Percentiles rank a stretch among this genome's conserved stretches.
Conservation (phyloP, 1,284 basidiomycete species). For the Apiotrichum sp. region DNA sequence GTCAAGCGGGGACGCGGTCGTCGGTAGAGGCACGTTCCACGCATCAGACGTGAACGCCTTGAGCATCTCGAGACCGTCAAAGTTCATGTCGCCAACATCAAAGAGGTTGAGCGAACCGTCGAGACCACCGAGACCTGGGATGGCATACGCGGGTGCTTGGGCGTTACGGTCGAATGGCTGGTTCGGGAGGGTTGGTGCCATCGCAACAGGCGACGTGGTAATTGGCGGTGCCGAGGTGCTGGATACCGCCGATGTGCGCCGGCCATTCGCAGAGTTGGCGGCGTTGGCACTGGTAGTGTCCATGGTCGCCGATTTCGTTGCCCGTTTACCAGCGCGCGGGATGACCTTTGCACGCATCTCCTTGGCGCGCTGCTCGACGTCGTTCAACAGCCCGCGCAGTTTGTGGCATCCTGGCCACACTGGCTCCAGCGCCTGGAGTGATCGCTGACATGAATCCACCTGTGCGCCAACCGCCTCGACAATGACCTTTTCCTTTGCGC, state of each 20-base stretch:
- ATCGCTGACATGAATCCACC: slow-evolving; percentile 63
- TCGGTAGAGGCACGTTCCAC: slow-evolving; percentile 10
- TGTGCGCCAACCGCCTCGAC: slow-evolving; percentile 71
- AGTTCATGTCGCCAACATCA: slow-evolving; percentile 42
- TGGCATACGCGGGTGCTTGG: not conserved
- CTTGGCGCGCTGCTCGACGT: slow-evolving; percentile 41
- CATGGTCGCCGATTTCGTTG: slow-evolving; percentile 13
- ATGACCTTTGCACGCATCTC: slow-evolving; percentile 25
- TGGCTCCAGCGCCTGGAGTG: slow-evolving; percentile 74
- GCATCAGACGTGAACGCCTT: slow-evolving; percentile 36
- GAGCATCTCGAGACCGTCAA: slow-evolving; percentile 42
- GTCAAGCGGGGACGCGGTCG: not conserved
- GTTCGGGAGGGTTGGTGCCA: no score
- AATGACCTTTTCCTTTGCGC: slow-evolving; percentile 61
- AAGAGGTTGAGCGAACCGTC: slow-evolving; percentile 19
- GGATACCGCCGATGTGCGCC: not conserved
- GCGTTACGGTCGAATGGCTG: not conserved
- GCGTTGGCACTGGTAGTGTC: not conserved
- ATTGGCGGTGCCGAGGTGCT: not conserved
- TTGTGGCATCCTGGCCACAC: slow-evolving; percentile 82
- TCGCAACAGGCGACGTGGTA: not conserved
- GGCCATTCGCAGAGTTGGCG: not conserved
- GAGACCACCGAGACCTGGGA: not conserved
- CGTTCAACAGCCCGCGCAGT: slow-evolving; percentile 55
- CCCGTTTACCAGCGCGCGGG: slow-evolving; percentile 19